A percentile compares a stretch with the other conserved stretches of the same genome.
These are phyloP conservation scores for Hippophae rhamnoides DNA, from an alignment of 306 rosid genomes.

Conservation along the genomic window DNA sequence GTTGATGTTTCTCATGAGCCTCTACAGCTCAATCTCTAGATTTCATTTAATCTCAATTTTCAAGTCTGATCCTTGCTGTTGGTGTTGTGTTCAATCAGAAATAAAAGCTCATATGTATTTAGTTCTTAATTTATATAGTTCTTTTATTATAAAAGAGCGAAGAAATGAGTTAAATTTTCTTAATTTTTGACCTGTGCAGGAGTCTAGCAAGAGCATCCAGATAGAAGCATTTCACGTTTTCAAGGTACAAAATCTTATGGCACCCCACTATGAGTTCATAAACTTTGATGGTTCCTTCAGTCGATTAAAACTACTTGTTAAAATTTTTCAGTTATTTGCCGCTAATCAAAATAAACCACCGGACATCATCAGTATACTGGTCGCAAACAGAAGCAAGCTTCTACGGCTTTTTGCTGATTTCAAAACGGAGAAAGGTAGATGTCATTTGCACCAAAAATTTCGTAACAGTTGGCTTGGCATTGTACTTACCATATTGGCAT, in stretches of 20 bases:
- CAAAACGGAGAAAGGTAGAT: slow-evolving; percentile 75
- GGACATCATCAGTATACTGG: slow-evolving; percentile 66
- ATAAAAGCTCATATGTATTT: too few relatives aligned
- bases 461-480: slow-evolving; percentile 11
- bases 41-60: too few relatives aligned
- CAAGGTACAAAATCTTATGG: slow-evolving; percentile 46
- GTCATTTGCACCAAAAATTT: slow-evolving; percentile 1
- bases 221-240: slow-evolving; percentile 94
- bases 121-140: too few relatives aligned
- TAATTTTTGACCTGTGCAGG: slow-evolving; percentile 41
- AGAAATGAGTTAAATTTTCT: slow-evolving; percentile 4
- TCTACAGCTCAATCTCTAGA: too few relatives aligned
- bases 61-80: too few relatives aligned
- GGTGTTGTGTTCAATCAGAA: too few relatives aligned
- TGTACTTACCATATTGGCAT: background rate
- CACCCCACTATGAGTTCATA: slow-evolving; percentile 8
- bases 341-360: slow-evolving; percentile 92
- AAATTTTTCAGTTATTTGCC: slow-evolving; percentile 64
- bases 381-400: slow-evolving; percentile 83
- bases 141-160: background rate
- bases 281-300: background rate
- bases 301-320: slow-evolving; percentile 21
- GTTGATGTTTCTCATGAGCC: too few relatives aligned
- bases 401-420: slow-evolving; percentile 83
- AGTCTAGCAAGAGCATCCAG: slow-evolving; percentile 95